Evolutionary conservation across 148 eudicot species (phyloP).

Genomic region (Rhododendron simsii): DNA sequence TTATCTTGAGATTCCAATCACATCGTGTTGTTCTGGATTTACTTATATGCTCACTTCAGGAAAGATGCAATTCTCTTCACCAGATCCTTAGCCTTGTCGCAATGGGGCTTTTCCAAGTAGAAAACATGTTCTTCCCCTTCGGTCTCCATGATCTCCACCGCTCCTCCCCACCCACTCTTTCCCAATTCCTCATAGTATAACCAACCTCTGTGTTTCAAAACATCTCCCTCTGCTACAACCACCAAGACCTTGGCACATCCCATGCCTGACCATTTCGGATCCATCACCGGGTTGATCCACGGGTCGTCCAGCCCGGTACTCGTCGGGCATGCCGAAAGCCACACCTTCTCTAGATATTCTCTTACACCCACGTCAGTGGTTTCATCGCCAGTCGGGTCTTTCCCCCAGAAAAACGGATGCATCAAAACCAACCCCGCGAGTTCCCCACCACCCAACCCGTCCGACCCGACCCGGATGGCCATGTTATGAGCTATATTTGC

Average conservation of each 20-base stretch:
- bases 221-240: slow-evolving; percentile 18
- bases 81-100: slow-evolving; percentile 13
- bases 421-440: slow-evolving; percentile 25
- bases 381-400: slow-evolving; percentile 2
- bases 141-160: slow-evolving; percentile 16
- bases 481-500: slow-evolving; percentile 49
- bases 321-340: not conserved
- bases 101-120: slow-evolving; percentile 18
- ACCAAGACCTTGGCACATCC: slow-evolving; percentile 21
- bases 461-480: slow-evolving; percentile 22
- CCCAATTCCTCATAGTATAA: slow-evolving; percentile 13
- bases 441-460: not conserved
- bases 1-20: not conserved
- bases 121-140: slow-evolving; percentile 31
- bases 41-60: not conserved
- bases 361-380: not conserved
- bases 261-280: slow-evolving; percentile 4
- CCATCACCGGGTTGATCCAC: slow-evolving; percentile 22
- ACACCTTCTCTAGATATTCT: not conserved
- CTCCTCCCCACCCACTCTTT: slow-evolving; percentile 27
- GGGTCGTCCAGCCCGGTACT: slow-evolving; percentile 24
- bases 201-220: slow-evolving; percentile 21
- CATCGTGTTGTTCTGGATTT: not conserved
- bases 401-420: slow-evolving; percentile 34
- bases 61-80: slow-evolving; percentile 8